phyloP scores from a whole-genome alignment of 2,329 filamentous ascomycete genomes.

The Neofusicoccum kwambonambiense region DNA sequence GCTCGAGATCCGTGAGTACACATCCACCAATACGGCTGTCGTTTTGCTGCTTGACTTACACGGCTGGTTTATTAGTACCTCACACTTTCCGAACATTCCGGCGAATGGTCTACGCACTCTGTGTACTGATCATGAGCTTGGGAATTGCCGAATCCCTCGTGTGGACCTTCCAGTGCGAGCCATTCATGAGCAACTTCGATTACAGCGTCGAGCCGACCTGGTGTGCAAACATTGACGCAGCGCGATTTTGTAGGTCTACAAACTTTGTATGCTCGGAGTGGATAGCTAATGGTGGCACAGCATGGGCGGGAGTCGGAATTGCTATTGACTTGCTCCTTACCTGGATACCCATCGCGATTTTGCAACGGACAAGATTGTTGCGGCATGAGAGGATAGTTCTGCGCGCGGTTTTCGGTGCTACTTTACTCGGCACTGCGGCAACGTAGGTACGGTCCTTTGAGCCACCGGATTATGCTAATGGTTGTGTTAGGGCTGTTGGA shows the following conservation, averaged over 20 bases:
- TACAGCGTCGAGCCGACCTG: background rate
- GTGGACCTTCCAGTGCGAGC: slow-evolving; percentile 15
- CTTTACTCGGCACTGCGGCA: slow-evolving; percentile 1
- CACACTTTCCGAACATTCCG: slow-evolving; percentile 7
- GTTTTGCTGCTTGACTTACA: background rate
- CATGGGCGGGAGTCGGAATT: slow-evolving; percentile 16
- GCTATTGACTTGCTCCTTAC: slow-evolving; percentile 10
- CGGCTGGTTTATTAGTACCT: background rate
- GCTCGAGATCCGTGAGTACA: slow-evolving; percentile 13
- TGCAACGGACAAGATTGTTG: slow-evolving; percentile 11
- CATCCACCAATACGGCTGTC: no score
- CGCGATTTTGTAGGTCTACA: slow-evolving; percentile 11
- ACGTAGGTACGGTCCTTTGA: background rate
- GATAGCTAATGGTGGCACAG: background rate
- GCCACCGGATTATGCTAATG: background rate
- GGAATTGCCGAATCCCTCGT: slow-evolving; percentile 10
- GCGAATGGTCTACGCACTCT: background rate
- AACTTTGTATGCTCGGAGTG: background rate
- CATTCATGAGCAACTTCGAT: slow-evolving; percentile 17
- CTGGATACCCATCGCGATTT: slow-evolving; percentile 15
- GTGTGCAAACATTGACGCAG: slow-evolving; percentile 9
- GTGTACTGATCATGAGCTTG: slow-evolving; percentile 3
- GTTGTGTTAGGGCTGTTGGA: background rate
- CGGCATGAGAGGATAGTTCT: slow-evolving; percentile 9
- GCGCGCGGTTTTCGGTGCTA: slow-evolving; percentile 6